phyloP scores from a whole-genome alignment of 1,139 yeast species.

The Kurtzmaniella quercitrusa region DNA sequence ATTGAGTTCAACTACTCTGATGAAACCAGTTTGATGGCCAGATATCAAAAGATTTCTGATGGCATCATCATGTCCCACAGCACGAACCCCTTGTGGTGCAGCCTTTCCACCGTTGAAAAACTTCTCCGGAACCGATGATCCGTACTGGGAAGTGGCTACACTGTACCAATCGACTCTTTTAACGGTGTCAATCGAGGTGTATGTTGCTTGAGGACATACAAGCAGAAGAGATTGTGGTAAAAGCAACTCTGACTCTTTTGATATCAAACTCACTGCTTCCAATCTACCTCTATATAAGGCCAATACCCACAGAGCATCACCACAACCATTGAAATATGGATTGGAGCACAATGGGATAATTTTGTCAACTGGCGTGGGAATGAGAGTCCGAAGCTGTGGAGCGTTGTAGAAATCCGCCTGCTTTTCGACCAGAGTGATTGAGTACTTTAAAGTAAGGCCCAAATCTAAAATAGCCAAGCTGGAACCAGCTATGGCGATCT shows the following conservation, averaged over 20 bases:
- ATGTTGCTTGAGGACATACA: conserved; percentile 71
- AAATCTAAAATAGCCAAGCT: conserved; percentile 66
- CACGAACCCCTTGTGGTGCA: conserved; percentile 32
- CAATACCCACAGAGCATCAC: conserved; percentile 60
- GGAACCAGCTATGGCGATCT: conserved; percentile 60
- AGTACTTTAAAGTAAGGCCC: conserved; percentile 75
- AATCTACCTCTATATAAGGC: conserved; percentile 25
- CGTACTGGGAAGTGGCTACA: conserved; percentile 38
- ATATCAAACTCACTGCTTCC: neutral
- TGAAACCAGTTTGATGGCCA: conserved; percentile 79
- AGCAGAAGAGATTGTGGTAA: conserved; percentile 80
- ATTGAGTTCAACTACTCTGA: conserved; percentile 70
- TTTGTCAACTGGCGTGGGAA: conserved; percentile 39
- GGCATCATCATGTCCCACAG: conserved; percentile 53
- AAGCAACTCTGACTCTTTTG: conserved; percentile 11
- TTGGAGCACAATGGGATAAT: conserved; percentile 27
- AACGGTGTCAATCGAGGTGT: conserved; percentile 49
- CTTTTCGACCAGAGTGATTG: conserved; percentile 75
- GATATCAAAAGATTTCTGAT: conserved; percentile 62
- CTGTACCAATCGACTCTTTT: conserved; percentile 74
- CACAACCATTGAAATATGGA: conserved; percentile 59
- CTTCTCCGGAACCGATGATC: conserved; percentile 35
- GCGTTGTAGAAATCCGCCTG: conserved; percentile 74
- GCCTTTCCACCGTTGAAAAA: conserved; percentile 78
- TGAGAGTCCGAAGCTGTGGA: conserved; percentile 17